phyloP scores from a whole-genome alignment of 2,329 filamentous ascomycete species.

The Fusarium sp. region DNA sequence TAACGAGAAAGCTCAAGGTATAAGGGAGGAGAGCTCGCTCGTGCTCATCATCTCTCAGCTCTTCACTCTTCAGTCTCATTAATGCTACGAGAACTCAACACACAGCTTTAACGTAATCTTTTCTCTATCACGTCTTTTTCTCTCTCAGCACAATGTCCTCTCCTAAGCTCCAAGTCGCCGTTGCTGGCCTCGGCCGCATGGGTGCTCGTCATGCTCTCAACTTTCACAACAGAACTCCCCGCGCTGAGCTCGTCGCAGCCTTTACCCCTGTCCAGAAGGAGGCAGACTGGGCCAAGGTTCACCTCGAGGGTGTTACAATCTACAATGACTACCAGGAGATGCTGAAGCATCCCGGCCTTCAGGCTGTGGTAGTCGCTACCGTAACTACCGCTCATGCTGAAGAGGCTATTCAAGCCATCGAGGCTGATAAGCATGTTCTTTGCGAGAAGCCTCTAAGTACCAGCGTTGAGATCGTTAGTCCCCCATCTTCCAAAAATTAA shows the following conservation, averaged over 20 bases:
- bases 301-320: conserved; percentile 39
- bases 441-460: conserved; percentile 44
- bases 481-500: too few species aligned
- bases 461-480: conserved; percentile 62
- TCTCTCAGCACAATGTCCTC: conserved; percentile 27
- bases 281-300: conserved; percentile 37
- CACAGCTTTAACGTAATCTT: neutral
- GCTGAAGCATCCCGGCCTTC: conserved; percentile 43
- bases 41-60: neutral
- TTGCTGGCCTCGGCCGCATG: conserved; percentile 43
- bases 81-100: neutral
- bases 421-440: conserved; percentile 42
- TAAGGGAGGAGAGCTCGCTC: conserved; percentile 27
- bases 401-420: conserved; percentile 43
- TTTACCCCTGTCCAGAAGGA: conserved; percentile 42
- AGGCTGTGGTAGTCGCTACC: conserved; percentile 42
- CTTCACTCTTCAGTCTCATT: neutral
- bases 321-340: conserved; percentile 43
- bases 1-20: conserved; percentile 1
- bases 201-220: conserved; percentile 44
- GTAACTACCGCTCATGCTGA: conserved; percentile 42
- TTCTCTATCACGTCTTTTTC: neutral
- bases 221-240: conserved; percentile 41
- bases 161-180: conserved; percentile 40
- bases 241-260: conserved; percentile 41